Evolutionary conservation across 768 basidiomycete species (phyloP).

Genomic region (Pisolithus sp.): DNA sequence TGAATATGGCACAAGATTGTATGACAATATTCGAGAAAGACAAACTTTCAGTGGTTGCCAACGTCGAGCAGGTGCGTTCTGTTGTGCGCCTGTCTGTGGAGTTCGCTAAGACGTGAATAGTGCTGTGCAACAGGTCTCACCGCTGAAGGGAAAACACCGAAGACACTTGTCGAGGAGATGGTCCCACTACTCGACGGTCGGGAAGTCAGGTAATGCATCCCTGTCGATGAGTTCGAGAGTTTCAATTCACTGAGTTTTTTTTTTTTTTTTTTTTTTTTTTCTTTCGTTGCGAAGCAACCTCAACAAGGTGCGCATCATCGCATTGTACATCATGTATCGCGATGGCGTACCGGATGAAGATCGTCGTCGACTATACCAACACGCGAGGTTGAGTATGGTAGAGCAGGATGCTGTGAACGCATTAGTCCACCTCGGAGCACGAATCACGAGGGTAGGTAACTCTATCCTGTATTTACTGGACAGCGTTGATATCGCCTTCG

Average conservation of each 20-base stretch:
- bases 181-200: slow-evolving; percentile 88
- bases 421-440: slow-evolving; percentile 72
- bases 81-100: background rate
- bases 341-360: slow-evolving; percentile 99
- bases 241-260: background rate
- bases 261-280: too few species aligned
- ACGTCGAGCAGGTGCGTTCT: slow-evolving; percentile 76
- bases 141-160: slow-evolving; percentile 90
- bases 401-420: slow-evolving; percentile 95
- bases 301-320: slow-evolving; percentile 95
- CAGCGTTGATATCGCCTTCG: background rate
- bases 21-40: slow-evolving; percentile 90
- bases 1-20: slow-evolving; percentile 97
- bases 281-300: slow-evolving; percentile 49
- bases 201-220: slow-evolving; percentile 60
- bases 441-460: slow-evolving; percentile 68
- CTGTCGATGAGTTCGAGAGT: background rate
- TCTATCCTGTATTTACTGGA: background rate
- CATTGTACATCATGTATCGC: slow-evolving; percentile 88
- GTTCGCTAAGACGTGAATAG: slow-evolving; percentile 34
- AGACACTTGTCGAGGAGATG: slow-evolving; percentile 96
- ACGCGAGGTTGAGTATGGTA: slow-evolving; percentile 77
- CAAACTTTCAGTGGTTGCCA: slow-evolving; percentile 74
- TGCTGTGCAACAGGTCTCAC: slow-evolving; percentile 92
- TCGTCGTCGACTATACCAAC: slow-evolving; percentile 88